These are phyloP conservation scores for Ehretia macrophylla DNA, from an alignment of 257 asterid genomes.

Conservation along the genomic window DNA sequence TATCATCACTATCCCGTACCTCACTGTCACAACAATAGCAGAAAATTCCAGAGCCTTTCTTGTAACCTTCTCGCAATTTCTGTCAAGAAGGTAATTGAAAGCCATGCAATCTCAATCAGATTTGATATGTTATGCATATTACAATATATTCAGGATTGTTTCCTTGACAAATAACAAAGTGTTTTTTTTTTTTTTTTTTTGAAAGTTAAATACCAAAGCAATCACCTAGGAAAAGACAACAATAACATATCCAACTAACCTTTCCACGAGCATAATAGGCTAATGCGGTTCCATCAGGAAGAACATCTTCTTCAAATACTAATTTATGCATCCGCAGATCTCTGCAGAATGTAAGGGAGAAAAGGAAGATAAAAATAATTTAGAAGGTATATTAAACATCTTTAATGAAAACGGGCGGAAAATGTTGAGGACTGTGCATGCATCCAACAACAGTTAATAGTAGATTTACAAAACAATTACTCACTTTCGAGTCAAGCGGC, in stretches of 20 bases:
- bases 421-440: no score
- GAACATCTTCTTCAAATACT: constrained; percentile 47
- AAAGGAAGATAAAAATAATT: background rate
- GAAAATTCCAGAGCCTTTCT: constrained; percentile 60
- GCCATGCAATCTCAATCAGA: constrained; percentile 9
- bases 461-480: constrained; percentile 13
- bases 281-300: constrained; percentile 71
- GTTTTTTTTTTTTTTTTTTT: no score
- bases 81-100: constrained; percentile 30
- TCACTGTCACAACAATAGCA: constrained; percentile 60
- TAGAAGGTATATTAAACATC: background rate
- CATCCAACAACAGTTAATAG: no score
- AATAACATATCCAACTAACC: constrained; percentile 32
- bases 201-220: background rate
- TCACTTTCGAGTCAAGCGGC: constrained; percentile 75
- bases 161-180: constrained; percentile 1
- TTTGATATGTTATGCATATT: no score
- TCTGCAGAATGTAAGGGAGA: constrained; percentile 32
- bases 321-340: constrained; percentile 76
- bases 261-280: constrained; percentile 57
- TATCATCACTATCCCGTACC: constrained; percentile 30
- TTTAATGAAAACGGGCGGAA: background rate
- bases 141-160: background rate
- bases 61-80: constrained; percentile 56
- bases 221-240: background rate